Percentiles rank a stretch among this genome's conserved stretches.
Conservation (phyloP, 23 red algal genomes). For the Chondrus crispus region DNA sequence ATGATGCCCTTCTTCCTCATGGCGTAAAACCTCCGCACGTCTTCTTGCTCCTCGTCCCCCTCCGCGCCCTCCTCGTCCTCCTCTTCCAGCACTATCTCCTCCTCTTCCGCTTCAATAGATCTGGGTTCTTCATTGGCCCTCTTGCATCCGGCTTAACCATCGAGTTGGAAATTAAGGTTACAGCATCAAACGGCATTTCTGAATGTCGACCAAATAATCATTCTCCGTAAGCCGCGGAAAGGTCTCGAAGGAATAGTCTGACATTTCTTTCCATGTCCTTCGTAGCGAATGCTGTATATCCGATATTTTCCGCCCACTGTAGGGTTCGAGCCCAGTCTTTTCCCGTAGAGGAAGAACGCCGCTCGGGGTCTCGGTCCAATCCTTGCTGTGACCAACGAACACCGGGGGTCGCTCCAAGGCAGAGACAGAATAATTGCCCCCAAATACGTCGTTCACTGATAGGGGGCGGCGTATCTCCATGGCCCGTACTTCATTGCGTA, state of each 20-base stretch:
- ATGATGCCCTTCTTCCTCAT: too few relatives aligned
- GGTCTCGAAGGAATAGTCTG: constrained; percentile 24
- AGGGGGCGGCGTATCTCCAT: constrained; percentile 23
- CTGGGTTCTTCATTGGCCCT: too few relatives aligned
- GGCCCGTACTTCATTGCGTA: not conserved
- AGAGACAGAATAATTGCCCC: not conserved
- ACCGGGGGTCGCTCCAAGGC: constrained; percentile 15
- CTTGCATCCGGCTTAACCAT: not conserved
- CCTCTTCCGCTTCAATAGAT: too few relatives aligned
- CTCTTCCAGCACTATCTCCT: too few relatives aligned
- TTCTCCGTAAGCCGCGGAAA: constrained; percentile 43
- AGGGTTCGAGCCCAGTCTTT: constrained; percentile 48
- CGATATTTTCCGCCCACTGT: constrained; percentile 33
- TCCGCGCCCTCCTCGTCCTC: too few relatives aligned
- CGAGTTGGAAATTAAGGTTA: constrained; percentile 40
- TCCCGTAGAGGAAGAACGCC: constrained; percentile 39
- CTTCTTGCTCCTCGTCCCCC: too few relatives aligned
- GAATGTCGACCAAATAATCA: constrained; percentile 40
- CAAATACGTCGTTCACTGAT: constrained; percentile 17
- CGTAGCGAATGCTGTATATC: constrained; percentile 29
- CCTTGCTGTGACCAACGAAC: constrained; percentile 28
- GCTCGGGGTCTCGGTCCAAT: constrained; percentile 41
- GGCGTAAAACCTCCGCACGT: too few relatives aligned
- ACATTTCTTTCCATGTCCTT: constrained; percentile 42
- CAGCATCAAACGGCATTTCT: constrained; percentile 28